Evolutionary conservation across 2,329 filamentous ascomycete species (phyloP).

Genomic region (Paramyrothecium sp.): DNA sequence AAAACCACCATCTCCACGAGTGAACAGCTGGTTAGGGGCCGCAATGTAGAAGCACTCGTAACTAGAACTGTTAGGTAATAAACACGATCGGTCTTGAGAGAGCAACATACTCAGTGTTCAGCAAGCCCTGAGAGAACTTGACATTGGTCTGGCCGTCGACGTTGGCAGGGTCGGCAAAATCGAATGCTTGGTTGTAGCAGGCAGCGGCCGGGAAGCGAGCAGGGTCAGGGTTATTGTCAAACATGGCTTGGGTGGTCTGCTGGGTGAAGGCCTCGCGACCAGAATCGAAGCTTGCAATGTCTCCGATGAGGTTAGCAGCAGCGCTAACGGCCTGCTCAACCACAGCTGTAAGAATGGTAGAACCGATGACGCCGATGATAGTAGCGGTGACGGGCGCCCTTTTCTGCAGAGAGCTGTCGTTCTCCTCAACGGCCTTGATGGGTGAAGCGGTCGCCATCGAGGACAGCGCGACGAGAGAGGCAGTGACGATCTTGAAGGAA

Average conservation of each 20-base stretch:
- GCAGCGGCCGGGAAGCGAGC: conserved; percentile 6
- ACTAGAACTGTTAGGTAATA: background rate
- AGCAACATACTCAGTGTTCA: conserved; percentile 1
- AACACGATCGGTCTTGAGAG: background rate
- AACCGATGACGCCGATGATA: conserved; percentile 1
- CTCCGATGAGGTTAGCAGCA: conserved; percentile 4
- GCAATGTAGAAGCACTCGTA: conserved; percentile 9
- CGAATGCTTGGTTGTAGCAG: conserved; percentile 7
- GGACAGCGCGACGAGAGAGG: conserved; percentile 2
- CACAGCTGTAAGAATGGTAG: conserved; percentile 1
- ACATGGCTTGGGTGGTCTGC: conserved; percentile 6
- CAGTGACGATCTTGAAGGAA: background rate
- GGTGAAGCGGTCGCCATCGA: conserved; percentile 2
- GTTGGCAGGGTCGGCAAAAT: conserved; percentile 5
- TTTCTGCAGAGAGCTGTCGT: background rate
- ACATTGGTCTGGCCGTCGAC: conserved; percentile 5
- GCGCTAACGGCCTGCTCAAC: conserved; percentile 5
- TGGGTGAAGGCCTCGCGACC: conserved; percentile 6
- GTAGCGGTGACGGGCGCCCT: conserved; percentile 3
- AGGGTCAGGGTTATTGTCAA: conserved; percentile 5
- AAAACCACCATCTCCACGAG: conserved; percentile 8
- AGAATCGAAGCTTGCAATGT: conserved; percentile 5
- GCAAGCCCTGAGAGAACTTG: conserved; percentile 2
- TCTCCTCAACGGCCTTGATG: background rate
- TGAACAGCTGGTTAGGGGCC: conserved; percentile 8